phyloP scores from a whole-genome alignment of 2,329 filamentous ascomycete species.

The Monosporascus sp. region DNA sequence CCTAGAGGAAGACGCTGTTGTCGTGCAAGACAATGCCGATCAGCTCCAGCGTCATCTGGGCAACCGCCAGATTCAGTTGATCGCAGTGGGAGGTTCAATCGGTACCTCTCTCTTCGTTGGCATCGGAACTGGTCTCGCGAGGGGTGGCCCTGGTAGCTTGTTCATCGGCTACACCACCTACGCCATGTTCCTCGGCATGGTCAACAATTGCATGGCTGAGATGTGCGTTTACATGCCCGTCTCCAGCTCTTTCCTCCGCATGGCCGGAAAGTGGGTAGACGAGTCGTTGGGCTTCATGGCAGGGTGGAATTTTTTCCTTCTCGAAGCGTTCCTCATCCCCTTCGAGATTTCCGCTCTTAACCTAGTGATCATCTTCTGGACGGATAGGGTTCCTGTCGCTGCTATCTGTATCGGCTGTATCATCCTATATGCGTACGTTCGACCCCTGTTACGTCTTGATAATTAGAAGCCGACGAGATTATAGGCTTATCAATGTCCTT shows the following conservation, averaged over 20 bases:
- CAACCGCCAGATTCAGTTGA: slow-evolving; percentile 50
- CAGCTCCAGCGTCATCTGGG: slow-evolving; percentile 36
- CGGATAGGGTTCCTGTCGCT: slow-evolving; percentile 36
- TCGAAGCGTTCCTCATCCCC: slow-evolving; percentile 35
- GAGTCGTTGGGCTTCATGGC: slow-evolving; percentile 57
- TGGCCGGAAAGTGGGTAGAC: slow-evolving; percentile 61
- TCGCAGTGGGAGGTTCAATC: slow-evolving; percentile 54
- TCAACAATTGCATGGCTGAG: slow-evolving; percentile 62
- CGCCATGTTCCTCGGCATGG: slow-evolving; percentile 45
- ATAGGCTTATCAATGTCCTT: slow-evolving; percentile 25
- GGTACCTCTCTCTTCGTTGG: slow-evolving; percentile 56
- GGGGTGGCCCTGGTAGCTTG: slow-evolving; percentile 46
- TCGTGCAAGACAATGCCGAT: slow-evolving; percentile 14
- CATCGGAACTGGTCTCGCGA: slow-evolving; percentile 51
- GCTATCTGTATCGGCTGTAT: slow-evolving; percentile 40
- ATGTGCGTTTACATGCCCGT: slow-evolving; percentile 61
- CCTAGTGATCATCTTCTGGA: slow-evolving; percentile 42
- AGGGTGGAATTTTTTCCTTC: slow-evolving; percentile 39
- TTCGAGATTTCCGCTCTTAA: slow-evolving; percentile 37
- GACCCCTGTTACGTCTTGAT: background rate
- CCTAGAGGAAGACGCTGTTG: slow-evolving; percentile 10
- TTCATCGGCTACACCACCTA: slow-evolving; percentile 57
- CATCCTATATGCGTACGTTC: slow-evolving; percentile 35
- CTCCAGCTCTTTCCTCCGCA: slow-evolving; percentile 57
- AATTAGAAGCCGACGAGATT: slow-evolving; percentile 7